These are phyloP conservation scores for Didymella glomerata DNA, from an alignment of 2,329 filamentous ascomycete genomes.

Conservation along the genomic window DNA sequence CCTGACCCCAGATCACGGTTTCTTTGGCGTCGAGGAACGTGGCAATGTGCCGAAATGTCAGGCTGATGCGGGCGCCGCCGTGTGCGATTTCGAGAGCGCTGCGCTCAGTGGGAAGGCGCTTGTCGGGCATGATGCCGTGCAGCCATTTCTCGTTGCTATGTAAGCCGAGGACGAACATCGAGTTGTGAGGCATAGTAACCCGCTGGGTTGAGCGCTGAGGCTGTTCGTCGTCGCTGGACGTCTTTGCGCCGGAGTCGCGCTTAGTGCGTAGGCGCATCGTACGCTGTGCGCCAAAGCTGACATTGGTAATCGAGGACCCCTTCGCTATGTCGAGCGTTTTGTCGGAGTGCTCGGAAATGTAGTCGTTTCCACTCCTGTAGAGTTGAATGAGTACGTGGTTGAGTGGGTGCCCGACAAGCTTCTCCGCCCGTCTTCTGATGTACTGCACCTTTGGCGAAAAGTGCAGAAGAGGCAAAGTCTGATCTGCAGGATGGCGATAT, in stretches of 20 bases:
- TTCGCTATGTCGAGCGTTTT: slow-evolving; percentile 91
- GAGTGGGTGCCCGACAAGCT: slow-evolving; percentile 76
- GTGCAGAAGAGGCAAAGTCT: slow-evolving; percentile 77
- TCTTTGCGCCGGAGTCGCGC: slow-evolving; percentile 53
- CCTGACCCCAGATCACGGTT: slow-evolving; percentile 87
- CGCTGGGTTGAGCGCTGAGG: slow-evolving; percentile 66
- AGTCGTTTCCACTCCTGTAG: slow-evolving; percentile 88
- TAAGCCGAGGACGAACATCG: slow-evolving; percentile 82
- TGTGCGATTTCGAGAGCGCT: slow-evolving; percentile 74
- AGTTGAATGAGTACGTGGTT: slow-evolving; percentile 95
- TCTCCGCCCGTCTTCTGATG: slow-evolving; percentile 75
- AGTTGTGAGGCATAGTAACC: slow-evolving; percentile 84
- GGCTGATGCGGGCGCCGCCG: slow-evolving; percentile 80
- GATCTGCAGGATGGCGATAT: slow-evolving; percentile 94
- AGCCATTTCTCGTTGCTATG: slow-evolving; percentile 86
- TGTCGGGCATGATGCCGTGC: slow-evolving; percentile 91
- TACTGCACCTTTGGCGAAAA: slow-evolving; percentile 77
- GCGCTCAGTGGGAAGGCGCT: slow-evolving; percentile 74
- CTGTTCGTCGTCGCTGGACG: slow-evolving; percentile 39
- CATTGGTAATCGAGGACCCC: slow-evolving; percentile 85
- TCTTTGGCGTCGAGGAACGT: slow-evolving; percentile 78
- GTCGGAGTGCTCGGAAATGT: slow-evolving; percentile 96
- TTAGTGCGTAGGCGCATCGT: slow-evolving; percentile 91
- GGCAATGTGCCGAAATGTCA: slow-evolving; percentile 89
- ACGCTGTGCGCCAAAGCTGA: slow-evolving; percentile 89